A percentile compares a stretch with the other conserved stretches of the same genome.
Evolutionary conservation across 331 rosid species (phyloP).

Genomic region (Pyrus hybrid): DNA sequence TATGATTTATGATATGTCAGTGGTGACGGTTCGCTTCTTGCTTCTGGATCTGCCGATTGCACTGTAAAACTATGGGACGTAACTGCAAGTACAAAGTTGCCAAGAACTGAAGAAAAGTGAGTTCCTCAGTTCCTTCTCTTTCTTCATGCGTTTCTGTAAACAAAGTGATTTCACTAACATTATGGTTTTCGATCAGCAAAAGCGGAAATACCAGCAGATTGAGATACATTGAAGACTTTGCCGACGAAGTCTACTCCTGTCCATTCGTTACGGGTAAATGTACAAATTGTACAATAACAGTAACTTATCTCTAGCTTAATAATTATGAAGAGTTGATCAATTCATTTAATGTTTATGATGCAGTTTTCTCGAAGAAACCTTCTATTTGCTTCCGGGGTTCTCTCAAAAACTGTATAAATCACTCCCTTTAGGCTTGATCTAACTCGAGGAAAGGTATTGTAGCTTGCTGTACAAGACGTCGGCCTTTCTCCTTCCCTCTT

Average conservation of each 20-base stretch:
- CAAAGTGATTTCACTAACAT: not conserved
- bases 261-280: slow-evolving; percentile 53
- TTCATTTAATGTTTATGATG: not conserved
- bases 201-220: slow-evolving; percentile 66
- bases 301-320: not conserved
- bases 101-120: slow-evolving; percentile 74
- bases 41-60: slow-evolving; percentile 94
- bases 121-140: slow-evolving; percentile 4
- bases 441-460: not conserved
- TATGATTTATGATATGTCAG: slow-evolving; percentile 28
- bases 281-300: not conserved
- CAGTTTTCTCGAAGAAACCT: slow-evolving; percentile 99
- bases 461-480: not conserved
- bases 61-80: slow-evolving; percentile 90
- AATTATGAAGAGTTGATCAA: not conserved
- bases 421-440: not conserved
- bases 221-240: slow-evolving; percentile 69
- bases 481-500: no score
- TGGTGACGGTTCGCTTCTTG: slow-evolving; percentile 88
- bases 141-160: not conserved
- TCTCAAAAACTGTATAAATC: slow-evolving; percentile 26
- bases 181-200: slow-evolving; percentile 31
- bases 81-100: slow-evolving; percentile 63
- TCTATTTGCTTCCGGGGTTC: slow-evolving; percentile 81
- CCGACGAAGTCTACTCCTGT: slow-evolving; percentile 85